phyloP scores from a whole-genome alignment of 192 early-diverging fungal genomes.

The Coemansia sp. region DNA sequence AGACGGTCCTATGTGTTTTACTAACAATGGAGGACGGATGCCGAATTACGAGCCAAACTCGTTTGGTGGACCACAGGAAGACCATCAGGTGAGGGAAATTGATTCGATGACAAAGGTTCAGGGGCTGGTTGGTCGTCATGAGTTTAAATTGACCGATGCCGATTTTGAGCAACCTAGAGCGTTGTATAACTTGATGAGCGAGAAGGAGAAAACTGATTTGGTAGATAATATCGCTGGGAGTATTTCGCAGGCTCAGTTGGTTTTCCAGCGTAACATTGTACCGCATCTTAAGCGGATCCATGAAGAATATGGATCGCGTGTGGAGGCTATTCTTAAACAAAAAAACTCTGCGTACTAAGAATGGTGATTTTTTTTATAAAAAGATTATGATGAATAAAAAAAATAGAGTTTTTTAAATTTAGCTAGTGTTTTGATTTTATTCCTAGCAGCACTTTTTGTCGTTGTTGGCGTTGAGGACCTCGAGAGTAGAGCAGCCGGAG shows the following conservation, averaged over 20 bases:
- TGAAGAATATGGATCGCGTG: slow-evolving; percentile 57
- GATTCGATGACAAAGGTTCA: slow-evolving; percentile 39
- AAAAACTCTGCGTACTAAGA: slow-evolving; percentile 11
- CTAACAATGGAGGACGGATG: slow-evolving; percentile 59
- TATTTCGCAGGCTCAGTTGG: slow-evolving; percentile 55
- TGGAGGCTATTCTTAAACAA: slow-evolving; percentile 41
- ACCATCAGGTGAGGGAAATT: slow-evolving; percentile 18
- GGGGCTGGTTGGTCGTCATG: slow-evolving; percentile 56
- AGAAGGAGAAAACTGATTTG: slow-evolving; percentile 53
- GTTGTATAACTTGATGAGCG: slow-evolving; percentile 49
- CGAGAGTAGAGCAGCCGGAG: background rate
- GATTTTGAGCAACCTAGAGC: slow-evolving; percentile 67
- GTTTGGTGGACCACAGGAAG: slow-evolving; percentile 57
- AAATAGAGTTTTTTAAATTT: slow-evolving; percentile 3
- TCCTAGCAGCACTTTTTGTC: slow-evolving; percentile 3
- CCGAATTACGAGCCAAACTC: slow-evolving; percentile 68
- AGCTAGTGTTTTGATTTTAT: too few relatives aligned
- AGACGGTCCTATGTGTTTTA: slow-evolving; percentile 60
- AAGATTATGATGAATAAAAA: background rate
- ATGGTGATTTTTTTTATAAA: background rate
- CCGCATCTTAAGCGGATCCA: slow-evolving; percentile 61
- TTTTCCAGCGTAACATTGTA: slow-evolving; percentile 59
- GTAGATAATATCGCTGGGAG: slow-evolving; percentile 60
- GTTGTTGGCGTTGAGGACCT: background rate
- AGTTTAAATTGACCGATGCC: slow-evolving; percentile 55